Conservation (phyloP, 345 rosid genomes). For the Eucalyptus curtisii region DNA sequence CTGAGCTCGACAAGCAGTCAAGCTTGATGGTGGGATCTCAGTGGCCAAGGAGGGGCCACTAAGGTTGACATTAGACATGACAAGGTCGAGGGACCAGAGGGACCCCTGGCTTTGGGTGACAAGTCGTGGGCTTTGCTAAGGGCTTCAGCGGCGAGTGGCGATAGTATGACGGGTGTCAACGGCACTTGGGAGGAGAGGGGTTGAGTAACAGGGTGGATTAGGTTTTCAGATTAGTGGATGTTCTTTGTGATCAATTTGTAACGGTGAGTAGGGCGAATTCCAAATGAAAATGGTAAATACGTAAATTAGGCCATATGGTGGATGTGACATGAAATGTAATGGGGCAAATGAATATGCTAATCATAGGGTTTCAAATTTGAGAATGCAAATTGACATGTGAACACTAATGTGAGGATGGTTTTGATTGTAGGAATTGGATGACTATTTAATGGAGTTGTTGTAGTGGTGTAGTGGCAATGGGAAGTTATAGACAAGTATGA, state of each 20-base stretch:
- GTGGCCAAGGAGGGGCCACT: background rate
- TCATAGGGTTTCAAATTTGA: background rate
- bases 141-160: background rate
- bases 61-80: background rate
- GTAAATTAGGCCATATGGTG: background rate
- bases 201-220: background rate
- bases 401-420: background rate
- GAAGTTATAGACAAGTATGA: background rate
- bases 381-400: background rate
- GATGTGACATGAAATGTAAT: background rate
- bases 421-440: background rate
- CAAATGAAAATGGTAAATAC: background rate
- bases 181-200: background rate
- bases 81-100: background rate
- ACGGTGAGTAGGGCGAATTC: background rate
- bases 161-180: background rate
- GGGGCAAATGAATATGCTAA: background rate
- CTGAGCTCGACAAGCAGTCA: background rate
- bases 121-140: background rate
- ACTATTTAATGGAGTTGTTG: background rate
- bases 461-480: background rate
- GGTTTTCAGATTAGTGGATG: background rate
- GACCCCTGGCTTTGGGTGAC: background rate
- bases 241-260: background rate
- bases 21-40: background rate